Percentiles rank a stretch among this genome's conserved stretches.
Evolutionary conservation across 495 filamentous ascomycete species (phyloP).

Genomic region (Chlorociboria aeruginascens): DNA sequence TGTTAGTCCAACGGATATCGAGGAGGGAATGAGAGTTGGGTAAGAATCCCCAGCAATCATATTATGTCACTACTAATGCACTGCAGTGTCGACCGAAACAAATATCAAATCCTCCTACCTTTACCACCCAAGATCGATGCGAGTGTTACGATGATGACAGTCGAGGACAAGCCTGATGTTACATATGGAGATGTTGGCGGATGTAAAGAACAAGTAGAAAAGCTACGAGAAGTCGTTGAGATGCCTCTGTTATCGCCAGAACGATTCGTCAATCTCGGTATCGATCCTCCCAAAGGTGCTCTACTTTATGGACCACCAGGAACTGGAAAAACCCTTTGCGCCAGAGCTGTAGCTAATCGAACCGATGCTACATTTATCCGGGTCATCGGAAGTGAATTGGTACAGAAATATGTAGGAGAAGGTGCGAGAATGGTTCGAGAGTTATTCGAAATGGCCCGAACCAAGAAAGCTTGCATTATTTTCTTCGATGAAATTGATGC

Average conservation of each 20-base stretch:
- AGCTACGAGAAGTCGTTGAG: slow-evolving; percentile 95
- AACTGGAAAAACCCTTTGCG: slow-evolving; percentile 96
- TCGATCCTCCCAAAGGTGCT: slow-evolving; percentile 96
- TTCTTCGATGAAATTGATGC: slow-evolving; percentile 99
- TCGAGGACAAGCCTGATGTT: slow-evolving; percentile 98
- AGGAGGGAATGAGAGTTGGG: slow-evolving; percentile 97
- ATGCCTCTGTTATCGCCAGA: slow-evolving; percentile 95
- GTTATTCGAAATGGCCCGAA: slow-evolving; percentile 98
- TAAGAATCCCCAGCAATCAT: slow-evolving; percentile 28
- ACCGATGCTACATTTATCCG: slow-evolving; percentile 98
- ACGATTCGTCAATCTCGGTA: slow-evolving; percentile 92
- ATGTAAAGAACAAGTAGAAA: slow-evolving; percentile 99
- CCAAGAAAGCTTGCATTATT: slow-evolving; percentile 99
- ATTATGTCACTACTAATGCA: background rate
- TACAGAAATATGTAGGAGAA: slow-evolving; percentile 98
- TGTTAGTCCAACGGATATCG: slow-evolving; percentile 96
- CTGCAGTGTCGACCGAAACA: slow-evolving; percentile 82
- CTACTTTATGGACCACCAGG: slow-evolving; percentile 93
- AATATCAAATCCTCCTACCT: slow-evolving; percentile 95
- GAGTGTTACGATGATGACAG: slow-evolving; percentile 99
- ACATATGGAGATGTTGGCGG: slow-evolving; percentile 98
- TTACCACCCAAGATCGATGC: slow-evolving; percentile 99
- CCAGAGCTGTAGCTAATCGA: slow-evolving; percentile 90
- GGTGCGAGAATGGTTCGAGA: slow-evolving; percentile 97
- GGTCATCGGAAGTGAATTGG: slow-evolving; percentile 92